Evolutionary conservation across 352 stramenopile genomes (phyloP).

Genomic region (Pythium aquatile): DNA sequence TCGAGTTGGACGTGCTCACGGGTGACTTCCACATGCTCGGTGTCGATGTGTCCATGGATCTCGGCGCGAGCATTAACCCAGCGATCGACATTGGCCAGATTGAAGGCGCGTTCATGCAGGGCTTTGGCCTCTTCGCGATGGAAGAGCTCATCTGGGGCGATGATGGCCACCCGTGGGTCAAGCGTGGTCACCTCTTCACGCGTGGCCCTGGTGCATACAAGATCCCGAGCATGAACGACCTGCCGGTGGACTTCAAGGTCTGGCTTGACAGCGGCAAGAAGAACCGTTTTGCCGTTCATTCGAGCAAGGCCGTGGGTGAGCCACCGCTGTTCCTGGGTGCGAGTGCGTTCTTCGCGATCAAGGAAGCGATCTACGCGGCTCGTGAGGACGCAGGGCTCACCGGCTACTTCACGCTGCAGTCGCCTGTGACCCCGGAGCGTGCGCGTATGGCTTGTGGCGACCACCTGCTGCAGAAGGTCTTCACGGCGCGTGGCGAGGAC

Average conservation of each 20-base stretch:
- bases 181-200: conserved; percentile 91
- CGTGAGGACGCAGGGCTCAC: conserved; percentile 60
- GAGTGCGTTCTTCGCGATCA: conserved; percentile 95
- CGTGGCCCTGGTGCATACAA: conserved; percentile 96
- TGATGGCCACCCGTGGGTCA: conserved; percentile 93
- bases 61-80: conserved; percentile 95
- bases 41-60: conserved; percentile 89
- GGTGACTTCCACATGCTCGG: conserved; percentile 89
- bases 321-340: conserved; percentile 94
- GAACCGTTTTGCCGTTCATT: conserved; percentile 95
- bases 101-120: conserved; percentile 96
- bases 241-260: conserved; percentile 93
- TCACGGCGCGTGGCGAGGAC: conserved; percentile 54
- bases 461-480: conserved; percentile 66
- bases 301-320: conserved; percentile 95
- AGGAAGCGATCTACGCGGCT: conserved; percentile 91
- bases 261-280: conserved; percentile 91
- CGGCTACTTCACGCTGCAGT: conserved; percentile 70
- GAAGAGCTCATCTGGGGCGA: conserved; percentile 96
- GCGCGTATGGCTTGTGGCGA: conserved; percentile 84
- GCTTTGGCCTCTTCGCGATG: conserved; percentile 93
- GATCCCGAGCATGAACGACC: conserved; percentile 96
- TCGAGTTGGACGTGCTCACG: conserved; percentile 95
- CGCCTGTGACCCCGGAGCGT: conserved; percentile 78
- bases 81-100: conserved; percentile 98